Percentiles rank a stretch among this genome's conserved stretches.
Evolutionary conservation across 2,329 filamentous ascomycete genomes (phyloP).

Genomic region (Fusarium heterosporum): DNA sequence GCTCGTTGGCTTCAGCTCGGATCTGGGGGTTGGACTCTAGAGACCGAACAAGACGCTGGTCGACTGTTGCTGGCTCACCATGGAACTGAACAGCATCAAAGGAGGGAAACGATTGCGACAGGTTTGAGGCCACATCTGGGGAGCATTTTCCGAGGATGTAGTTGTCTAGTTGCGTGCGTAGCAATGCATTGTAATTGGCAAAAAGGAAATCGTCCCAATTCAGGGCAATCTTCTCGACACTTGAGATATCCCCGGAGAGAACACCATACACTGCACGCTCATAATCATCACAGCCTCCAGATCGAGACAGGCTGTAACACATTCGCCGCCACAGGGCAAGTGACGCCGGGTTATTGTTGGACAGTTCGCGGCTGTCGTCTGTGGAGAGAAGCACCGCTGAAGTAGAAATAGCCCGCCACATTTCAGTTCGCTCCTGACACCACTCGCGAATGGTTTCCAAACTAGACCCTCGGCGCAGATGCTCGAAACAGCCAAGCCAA

Average conservation of each 20-base stretch:
- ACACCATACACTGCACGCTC: slow-evolving; percentile 92
- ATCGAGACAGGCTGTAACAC: slow-evolving; percentile 77
- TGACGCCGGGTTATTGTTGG: slow-evolving; percentile 56
- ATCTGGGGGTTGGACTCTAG: slow-evolving; percentile 69
- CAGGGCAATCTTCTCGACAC: slow-evolving; percentile 80
- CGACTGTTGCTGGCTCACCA: slow-evolving; percentile 64
- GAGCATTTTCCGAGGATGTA: slow-evolving; percentile 71
- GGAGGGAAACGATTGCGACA: slow-evolving; percentile 69
- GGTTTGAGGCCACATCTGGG: slow-evolving; percentile 63
- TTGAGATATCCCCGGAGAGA: slow-evolving; percentile 84
- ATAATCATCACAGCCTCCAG: slow-evolving; percentile 77
- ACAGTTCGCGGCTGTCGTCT: slow-evolving; percentile 56
- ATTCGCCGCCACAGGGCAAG: slow-evolving; percentile 80
- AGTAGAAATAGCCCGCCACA: slow-evolving; percentile 88
- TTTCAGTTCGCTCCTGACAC: slow-evolving; percentile 86
- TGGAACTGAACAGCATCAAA: slow-evolving; percentile 75
- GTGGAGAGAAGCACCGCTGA: slow-evolving; percentile 74
- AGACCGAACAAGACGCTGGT: slow-evolving; percentile 69
- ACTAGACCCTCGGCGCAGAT: slow-evolving; percentile 84
- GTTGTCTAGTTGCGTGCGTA: slow-evolving; percentile 82
- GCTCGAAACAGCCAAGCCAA: slow-evolving; percentile 94
- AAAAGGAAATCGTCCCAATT: slow-evolving; percentile 91
- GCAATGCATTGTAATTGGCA: slow-evolving; percentile 85
- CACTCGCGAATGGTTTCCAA: slow-evolving; percentile 82
- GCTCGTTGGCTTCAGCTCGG: slow-evolving; percentile 68